Evolutionary conservation across 306 rosid species (phyloP).

Genomic region (Medicago ruthenica): DNA sequence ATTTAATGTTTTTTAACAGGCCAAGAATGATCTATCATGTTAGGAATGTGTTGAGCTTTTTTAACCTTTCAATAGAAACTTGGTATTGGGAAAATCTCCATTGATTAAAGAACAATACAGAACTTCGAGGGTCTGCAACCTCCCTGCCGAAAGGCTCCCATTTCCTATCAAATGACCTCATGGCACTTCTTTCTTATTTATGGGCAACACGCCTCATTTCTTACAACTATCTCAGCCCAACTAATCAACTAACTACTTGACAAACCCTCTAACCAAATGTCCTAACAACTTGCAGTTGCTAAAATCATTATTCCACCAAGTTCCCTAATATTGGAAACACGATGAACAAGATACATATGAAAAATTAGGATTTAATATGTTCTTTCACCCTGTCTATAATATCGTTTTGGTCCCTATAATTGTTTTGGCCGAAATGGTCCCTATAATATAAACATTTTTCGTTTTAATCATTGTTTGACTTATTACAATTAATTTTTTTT

Average conservation of each 20-base stretch:
- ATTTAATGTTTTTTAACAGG: not conserved
- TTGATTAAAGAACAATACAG: conserved; percentile 2
- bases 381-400: not conserved
- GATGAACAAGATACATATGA: not conserved
- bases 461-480: too few species aligned
- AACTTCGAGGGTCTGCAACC: not conserved
- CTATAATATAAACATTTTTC: not conserved
- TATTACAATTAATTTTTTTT: too few species aligned
- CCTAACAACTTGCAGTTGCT: not conserved
- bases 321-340: not conserved
- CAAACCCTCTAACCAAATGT: not conserved
- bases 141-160: conserved; percentile 4
- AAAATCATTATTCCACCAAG: not conserved
- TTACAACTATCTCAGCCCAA: too few species aligned
- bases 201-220: too few species aligned
- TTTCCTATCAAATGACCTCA: not conserved
- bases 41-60: not conserved
- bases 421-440: too few species aligned
- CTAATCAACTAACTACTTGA: conserved; percentile 3
- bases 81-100: conserved; percentile 2
- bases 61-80: conserved; percentile 1
- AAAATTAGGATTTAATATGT: not conserved
- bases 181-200: not conserved
- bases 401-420: not conserved
- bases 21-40: not conserved